These are phyloP conservation scores for Chytriomyces hyalinus DNA, from an alignment of 192 early-diverging fungal species.

Conservation along the genomic window DNA sequence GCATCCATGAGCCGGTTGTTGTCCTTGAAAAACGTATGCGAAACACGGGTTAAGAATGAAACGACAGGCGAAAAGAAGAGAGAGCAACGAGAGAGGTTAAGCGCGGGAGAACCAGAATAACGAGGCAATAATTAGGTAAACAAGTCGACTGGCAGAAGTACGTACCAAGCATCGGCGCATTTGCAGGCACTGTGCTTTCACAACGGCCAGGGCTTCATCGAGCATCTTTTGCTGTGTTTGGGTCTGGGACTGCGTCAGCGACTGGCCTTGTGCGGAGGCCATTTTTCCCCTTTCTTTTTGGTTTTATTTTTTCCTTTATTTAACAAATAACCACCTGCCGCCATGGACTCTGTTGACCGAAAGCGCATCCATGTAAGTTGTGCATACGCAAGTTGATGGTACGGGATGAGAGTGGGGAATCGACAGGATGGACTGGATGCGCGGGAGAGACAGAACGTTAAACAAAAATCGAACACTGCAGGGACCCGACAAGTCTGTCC, in stretches of 20 bases:
- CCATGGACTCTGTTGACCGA: conserved; percentile 19
- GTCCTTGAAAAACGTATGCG: conserved; percentile 56
- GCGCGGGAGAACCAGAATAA: neutral
- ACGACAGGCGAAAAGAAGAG: neutral
- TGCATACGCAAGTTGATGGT: too few relatives aligned
- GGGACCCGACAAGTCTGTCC: conserved; percentile 54
- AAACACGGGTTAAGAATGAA: neutral
- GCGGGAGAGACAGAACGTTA: too few relatives aligned
- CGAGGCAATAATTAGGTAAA: conserved; percentile 18
- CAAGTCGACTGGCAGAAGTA: neutral
- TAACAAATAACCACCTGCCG: neutral
- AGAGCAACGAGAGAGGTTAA: neutral
- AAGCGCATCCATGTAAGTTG: conserved; percentile 22
- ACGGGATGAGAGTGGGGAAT: too few relatives aligned
- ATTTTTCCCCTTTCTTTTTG: neutral
- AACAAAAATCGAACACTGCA: neutral
- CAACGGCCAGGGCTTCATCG: conserved; percentile 88
- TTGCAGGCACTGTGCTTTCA: conserved; percentile 93
- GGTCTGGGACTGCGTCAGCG: conserved; percentile 48
- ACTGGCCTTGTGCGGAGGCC: neutral
- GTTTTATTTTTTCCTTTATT: neutral
- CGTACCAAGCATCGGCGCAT: conserved; percentile 93
- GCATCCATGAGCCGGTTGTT: conserved; percentile 94
- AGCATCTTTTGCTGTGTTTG: conserved; percentile 79
- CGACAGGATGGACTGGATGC: too few relatives aligned